Percentiles rank a stretch among this genome's conserved stretches.
phyloP scores from a whole-genome alignment of 2,329 filamentous ascomycete species.

The Alternaria viburni region DNA sequence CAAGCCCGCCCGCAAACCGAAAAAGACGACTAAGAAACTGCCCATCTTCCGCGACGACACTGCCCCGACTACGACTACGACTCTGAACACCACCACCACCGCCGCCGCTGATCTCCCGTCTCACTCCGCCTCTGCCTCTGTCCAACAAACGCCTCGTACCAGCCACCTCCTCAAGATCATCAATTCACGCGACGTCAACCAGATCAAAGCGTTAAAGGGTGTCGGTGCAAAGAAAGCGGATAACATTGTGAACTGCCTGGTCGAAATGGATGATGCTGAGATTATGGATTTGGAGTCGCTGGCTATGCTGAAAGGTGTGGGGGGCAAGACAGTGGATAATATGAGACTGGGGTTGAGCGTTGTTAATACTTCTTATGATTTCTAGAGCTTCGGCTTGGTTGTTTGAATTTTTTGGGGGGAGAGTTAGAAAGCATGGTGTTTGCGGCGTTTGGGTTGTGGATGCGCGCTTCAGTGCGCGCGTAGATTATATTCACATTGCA shows the following conservation, averaged over 20 bases:
- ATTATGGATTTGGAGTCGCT: constrained; percentile 52
- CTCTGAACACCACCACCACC: background rate
- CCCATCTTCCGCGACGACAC: constrained; percentile 47
- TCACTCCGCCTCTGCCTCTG: constrained; percentile 14
- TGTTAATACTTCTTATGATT: constrained; percentile 23
- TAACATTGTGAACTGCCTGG: constrained; percentile 56
- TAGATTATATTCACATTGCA: background rate
- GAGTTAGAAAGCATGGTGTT: no score
- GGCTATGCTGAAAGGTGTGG: constrained; percentile 57
- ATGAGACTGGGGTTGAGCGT: constrained; percentile 53
- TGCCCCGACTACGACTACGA: background rate
- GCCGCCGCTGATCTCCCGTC: background rate
- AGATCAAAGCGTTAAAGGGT: constrained; percentile 71
- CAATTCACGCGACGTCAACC: constrained; percentile 71
- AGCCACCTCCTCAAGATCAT: constrained; percentile 71
- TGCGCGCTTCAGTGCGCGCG: background rate
- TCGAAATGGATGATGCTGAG: constrained; percentile 54
- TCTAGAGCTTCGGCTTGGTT: constrained; percentile 22
- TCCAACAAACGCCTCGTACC: constrained; percentile 61
- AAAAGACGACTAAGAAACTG: constrained; percentile 42
- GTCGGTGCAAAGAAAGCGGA: constrained; percentile 76
- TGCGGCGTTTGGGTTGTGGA: constrained; percentile 2
- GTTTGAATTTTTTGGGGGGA: no score
- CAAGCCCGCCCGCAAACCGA: constrained; percentile 44
- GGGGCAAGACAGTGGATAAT: constrained; percentile 58